These are phyloP conservation scores for Rutidosis leptorrhynchoides DNA, from an alignment of 129 eudicot genomes.

Conservation along the genomic window DNA sequence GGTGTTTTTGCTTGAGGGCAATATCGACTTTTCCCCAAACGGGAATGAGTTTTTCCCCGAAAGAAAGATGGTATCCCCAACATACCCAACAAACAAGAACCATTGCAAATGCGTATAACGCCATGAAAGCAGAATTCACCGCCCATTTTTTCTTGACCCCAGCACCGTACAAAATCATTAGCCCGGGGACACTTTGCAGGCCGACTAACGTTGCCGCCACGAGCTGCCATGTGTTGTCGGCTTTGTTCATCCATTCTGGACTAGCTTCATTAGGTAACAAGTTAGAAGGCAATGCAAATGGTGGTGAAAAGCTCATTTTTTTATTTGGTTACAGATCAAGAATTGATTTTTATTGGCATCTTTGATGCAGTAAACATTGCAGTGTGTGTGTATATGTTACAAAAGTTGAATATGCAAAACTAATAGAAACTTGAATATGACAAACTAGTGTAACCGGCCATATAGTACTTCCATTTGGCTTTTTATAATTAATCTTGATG, in stretches of 20 bases:
- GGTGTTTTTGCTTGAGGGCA: constrained; percentile 45
- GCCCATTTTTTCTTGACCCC: constrained; percentile 71
- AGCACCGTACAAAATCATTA: constrained; percentile 56
- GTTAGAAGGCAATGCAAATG: constrained; percentile 44
- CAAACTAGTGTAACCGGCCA: constrained; percentile 29
- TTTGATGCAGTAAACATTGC: neutral
- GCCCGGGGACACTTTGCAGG: constrained; percentile 57
- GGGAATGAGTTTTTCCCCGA: constrained; percentile 45
- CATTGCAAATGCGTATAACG: constrained; percentile 61
- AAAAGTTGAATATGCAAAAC: constrained; percentile 1
- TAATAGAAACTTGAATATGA: constrained; percentile 16
- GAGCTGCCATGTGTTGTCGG: constrained; percentile 70
- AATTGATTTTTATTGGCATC: neutral
- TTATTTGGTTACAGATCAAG: neutral
- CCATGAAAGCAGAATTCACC: constrained; percentile 69
- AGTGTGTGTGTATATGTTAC: neutral
- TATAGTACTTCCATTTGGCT: neutral
- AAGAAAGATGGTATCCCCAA: constrained; percentile 67
- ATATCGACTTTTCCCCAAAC: constrained; percentile 48
- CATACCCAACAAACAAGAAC: constrained; percentile 70
- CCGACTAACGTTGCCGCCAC: constrained; percentile 64
- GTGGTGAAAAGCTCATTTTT: constrained; percentile 35
- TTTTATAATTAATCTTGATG: neutral
- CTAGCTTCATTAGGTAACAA: constrained; percentile 48
- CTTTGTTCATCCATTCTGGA: constrained; percentile 75